These are phyloP conservation scores for Euryodendron excelsum DNA, from an alignment of 148 eudicot genomes.

Conservation along the genomic window DNA sequence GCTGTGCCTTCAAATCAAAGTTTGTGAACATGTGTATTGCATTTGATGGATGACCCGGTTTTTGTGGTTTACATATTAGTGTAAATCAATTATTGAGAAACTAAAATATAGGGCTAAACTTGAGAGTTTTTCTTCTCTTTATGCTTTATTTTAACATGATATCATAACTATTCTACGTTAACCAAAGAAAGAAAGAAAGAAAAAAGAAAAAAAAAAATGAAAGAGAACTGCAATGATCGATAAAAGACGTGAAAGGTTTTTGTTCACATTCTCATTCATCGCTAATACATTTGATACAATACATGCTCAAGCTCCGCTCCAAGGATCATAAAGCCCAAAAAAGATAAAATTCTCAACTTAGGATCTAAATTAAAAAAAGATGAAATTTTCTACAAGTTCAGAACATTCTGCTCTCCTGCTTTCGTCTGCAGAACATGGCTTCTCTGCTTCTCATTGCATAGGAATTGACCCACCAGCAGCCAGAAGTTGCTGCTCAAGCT, in stretches of 20 bases:
- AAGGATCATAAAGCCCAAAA: neutral
- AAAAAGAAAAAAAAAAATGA: neutral
- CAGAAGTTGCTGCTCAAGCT: conserved; percentile 58
- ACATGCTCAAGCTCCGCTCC: conserved; percentile 4
- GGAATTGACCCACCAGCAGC: conserved; percentile 66
- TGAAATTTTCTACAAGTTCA: neutral
- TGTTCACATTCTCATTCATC: conserved; percentile 13
- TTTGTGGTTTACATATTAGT: neutral
- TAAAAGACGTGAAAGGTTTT: neutral
- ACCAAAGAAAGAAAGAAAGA: too few relatives aligned
- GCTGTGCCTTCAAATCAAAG: neutral
- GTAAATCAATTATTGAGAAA: neutral
- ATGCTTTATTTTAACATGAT: too few relatives aligned
- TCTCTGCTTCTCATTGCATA: conserved; percentile 9
- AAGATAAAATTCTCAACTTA: too few relatives aligned
- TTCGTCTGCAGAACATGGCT: neutral
- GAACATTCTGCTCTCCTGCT: neutral
- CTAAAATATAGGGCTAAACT: neutral
- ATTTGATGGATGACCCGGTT: neutral
- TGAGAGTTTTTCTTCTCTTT: neutral
- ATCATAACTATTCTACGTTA: too few relatives aligned
- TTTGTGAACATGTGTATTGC: neutral
- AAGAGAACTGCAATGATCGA: neutral
- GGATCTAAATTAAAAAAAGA: neutral
- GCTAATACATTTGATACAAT: conserved; percentile 12